phyloP scores from a whole-genome alignment of 2,329 filamentous ascomycete species.

The Colletotrichum salicis region DNA sequence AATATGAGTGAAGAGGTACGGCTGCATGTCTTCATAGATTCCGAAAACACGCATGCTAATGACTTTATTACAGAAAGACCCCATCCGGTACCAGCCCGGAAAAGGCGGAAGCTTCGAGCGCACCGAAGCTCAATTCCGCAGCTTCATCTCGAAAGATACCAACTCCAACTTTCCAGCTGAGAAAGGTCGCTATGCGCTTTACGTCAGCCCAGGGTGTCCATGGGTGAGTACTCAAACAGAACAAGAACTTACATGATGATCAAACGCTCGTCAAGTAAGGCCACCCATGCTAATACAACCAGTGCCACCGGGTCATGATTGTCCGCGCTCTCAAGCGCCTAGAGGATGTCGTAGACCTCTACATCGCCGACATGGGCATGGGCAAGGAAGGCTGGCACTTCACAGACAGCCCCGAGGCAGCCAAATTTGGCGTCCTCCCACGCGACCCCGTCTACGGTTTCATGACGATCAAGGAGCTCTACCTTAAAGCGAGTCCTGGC shows the following conservation, averaged over 20 bases:
- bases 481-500: conserved; percentile 73
- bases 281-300: neutral
- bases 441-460: conserved; percentile 72
- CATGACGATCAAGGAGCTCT: conserved; percentile 75
- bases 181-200: conserved; percentile 69
- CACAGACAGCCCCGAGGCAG: conserved; percentile 40
- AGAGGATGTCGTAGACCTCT: conserved; percentile 74
- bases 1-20: conserved; percentile 20
- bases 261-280: neutral
- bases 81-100: conserved; percentile 19
- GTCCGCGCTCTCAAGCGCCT: conserved; percentile 78
- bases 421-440: conserved; percentile 59
- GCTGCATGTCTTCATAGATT: too few species aligned
- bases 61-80: conserved; percentile 1
- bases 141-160: conserved; percentile 62
- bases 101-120: conserved; percentile 64
- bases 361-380: conserved; percentile 76
- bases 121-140: conserved; percentile 64
- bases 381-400: conserved; percentile 65
- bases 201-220: conserved; percentile 69
- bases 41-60: neutral
- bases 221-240: conserved; percentile 58
- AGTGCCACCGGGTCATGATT: conserved; percentile 79
- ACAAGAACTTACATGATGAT: too few species aligned
- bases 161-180: conserved; percentile 66